Base-by-base conservation (phyloP, 2,329 filamentous ascomycete genomes). In the Diaporthe sp. region DNA sequence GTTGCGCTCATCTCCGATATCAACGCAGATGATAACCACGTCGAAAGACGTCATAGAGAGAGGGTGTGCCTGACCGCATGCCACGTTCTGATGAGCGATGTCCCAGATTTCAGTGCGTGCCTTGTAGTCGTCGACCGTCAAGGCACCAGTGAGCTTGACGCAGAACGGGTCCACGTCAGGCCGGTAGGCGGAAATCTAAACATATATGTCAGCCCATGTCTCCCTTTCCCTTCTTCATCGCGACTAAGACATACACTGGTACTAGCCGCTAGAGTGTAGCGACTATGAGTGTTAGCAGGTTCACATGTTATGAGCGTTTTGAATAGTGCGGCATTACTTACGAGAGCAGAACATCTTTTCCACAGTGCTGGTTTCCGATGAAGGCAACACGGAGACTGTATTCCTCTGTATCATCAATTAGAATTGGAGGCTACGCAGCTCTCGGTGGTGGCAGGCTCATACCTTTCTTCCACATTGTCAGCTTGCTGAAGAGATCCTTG, bases 1-100 rank as follows among this genome's bases (percentile, higher is more conserved):
- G 45, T 80, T 80, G n/a, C 71, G 71, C 47, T 78, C 60, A 69
- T 79, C 79, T 57, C 81, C 81, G 57, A 85, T 75, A 64, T 78
- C 79, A 70, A 82, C 84, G 77, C 84, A 86, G 55, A 85, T 80
- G 69, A 85, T 80, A 6, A 83, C 80, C 2, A 81, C 83, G 35
- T 85, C 82, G 60, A 80, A 82, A n/a, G 77, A 78, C 25, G 74
- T 77, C 22, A 76, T 71, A 1, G 74, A 38, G 17, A 81, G 69
- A 3, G 74, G 77, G 2, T 76, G 67, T 25, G 71, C 55, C 12
- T 72, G 54, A 10, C 70, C 60, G 22, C 45, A 13, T 7, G 19
- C 28, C 15, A 68, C 60, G 13, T 75, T 74, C 4, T 77, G 45
- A 12, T 74, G 74, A 22, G 78, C 77, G 45, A 81, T 77, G 66